Evolutionary conservation across 2,329 filamentous ascomycete species (phyloP), one percentile per base, ranked within the genome.

Genomic region (Ophiostoma sp.): DNA sequence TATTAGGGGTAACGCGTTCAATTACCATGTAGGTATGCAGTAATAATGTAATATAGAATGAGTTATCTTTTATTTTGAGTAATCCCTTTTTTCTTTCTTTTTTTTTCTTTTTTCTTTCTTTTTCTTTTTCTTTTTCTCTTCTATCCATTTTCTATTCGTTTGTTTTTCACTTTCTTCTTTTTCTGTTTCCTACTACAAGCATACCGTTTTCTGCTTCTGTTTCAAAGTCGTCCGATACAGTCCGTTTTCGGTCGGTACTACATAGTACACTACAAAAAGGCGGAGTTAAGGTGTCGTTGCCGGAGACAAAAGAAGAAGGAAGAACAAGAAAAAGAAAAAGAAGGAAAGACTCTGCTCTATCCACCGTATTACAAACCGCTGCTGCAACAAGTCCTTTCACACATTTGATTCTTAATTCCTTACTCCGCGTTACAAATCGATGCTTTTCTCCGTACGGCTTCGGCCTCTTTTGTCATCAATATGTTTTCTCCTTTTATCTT

Each of bases 381-480:
- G 44, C 17, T 17, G 17, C 3, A 48, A 48, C 44, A 7, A 48
- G 44, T 20, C 17, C 44, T 13, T 27, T 57, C 1, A 27, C 8
- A 27, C 7, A 3, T 11, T 57, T 27, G 31, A 35, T 57, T 57
- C 52, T 57, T 57, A 57, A 57, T 27, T 57, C 52, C 52, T 27
- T 57, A n/a, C n/a, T 57, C 52, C 52, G 52, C 52, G 52, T 27
- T 57, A 57, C 23, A 57, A 57, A 57, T 57, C 52, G 52, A 57
- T 20, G 57, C 4, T 36, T 36, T 64, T 20, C 20, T n/a, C 31
- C 31, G 33, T 17, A 41, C 6, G 13, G 57, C 57, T 35, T n/a
- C 33, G 60, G 31, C 31, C 17, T 35, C 15, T 64, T 64, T 36
- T 35, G 60, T 64, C 31, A 13, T 64, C 57, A 31, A 31, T 17